Base-by-base conservation (phyloP, 768 basidiomycete genomes). In the Lactifluus volemus region DNA sequence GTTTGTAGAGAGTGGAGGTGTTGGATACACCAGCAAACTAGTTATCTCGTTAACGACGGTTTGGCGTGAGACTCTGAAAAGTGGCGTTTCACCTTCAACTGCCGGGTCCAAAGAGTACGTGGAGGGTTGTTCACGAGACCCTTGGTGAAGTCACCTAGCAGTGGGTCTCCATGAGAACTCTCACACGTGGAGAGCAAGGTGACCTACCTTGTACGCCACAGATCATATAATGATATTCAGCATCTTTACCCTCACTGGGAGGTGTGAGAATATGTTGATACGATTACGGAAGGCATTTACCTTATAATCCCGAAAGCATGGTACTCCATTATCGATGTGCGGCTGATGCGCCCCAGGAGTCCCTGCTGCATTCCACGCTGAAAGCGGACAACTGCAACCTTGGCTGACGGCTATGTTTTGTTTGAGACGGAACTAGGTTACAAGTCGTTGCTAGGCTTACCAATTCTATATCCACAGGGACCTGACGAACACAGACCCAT, bases 331-430 rank as follows among this genome's bases (percentile, higher is more conserved):
- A 76, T 69, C 2, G 74, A 67, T 2, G 72, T 71, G 29, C 75
- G 74, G 42, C 74, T 74, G 63, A 78, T 73, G 11, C 77, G 73
- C 5, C 72, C 74, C 5, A 78, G 68, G 39, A 78, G 71, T n/a
- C 77, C 77, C 49, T 78, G 77, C 63, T 77, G 77, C 75, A 78
- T 76, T 19, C 77, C 77, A 38, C 77, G 74, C 63, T 75, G 67
- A 65, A 77, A 77, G 29, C 74, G 70, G 47, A 78, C 50, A 57
- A 78, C 69, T 0, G 77, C 76, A 2, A 77, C 77, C 61, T 77
- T 78, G 5, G 72, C 70, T 10, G 77, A 77, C 3, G 77, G 77
- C 76, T 77, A 63, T 30, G 34, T 52, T 53, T 36, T 17, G 6
- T 36, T 49, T 58, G 19, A 64, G 50, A 42, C 53, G 49, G n/a